Evolutionary conservation across 306 rosid species (phyloP).

Genomic region (Lathyrus tuberosus): DNA sequence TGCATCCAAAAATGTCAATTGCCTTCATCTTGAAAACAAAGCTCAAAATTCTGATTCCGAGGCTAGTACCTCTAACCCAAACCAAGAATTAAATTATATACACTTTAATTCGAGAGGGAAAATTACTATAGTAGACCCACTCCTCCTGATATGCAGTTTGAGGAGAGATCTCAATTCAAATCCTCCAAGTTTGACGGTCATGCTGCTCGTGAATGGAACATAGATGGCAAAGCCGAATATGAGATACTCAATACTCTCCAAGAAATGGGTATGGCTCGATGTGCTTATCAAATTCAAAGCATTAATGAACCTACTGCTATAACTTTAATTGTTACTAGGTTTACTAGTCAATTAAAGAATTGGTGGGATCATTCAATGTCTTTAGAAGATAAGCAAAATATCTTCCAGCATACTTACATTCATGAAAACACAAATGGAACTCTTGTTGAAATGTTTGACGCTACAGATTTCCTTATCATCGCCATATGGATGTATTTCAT

Average conservation of each 20-base stretch:
- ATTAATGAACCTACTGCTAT: background rate
- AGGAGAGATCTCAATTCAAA: background rate
- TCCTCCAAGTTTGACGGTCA: background rate
- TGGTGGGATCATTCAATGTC: background rate
- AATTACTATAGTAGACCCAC: too few species aligned
- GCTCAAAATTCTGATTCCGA: too few species aligned
- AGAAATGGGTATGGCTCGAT: too few species aligned
- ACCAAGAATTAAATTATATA: background rate
- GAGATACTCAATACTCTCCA: background rate
- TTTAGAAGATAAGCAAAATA: background rate
- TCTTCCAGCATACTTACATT: background rate
- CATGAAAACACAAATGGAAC: background rate
- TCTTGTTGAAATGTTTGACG: background rate
- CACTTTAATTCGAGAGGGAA: background rate
- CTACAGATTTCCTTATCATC: background rate
- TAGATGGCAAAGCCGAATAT: background rate
- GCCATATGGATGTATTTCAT: background rate
- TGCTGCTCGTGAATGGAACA: background rate
- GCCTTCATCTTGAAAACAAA: too few species aligned
- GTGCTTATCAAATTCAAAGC: background rate
- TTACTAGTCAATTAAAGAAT: background rate
- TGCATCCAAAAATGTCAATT: too few species aligned
- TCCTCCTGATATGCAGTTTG: background rate
- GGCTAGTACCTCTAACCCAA: too few species aligned
- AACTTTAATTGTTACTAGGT: background rate